Evolutionary conservation across 345 rosid genomes (phyloP), one percentile per base, ranked within the genome.

Genomic region (Arabis hirsuta): DNA sequence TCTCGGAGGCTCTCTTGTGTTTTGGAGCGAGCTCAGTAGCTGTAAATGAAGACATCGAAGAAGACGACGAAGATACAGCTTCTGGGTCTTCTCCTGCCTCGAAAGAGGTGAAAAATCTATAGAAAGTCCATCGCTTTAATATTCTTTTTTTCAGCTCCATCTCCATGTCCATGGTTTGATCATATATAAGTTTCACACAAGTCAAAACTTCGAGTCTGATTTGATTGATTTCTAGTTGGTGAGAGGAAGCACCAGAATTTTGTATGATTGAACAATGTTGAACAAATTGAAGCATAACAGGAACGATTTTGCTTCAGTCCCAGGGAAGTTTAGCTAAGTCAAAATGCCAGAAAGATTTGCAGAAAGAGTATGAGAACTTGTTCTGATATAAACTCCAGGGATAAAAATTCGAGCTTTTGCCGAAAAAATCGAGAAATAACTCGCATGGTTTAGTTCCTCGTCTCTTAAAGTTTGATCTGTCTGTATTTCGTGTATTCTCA

Each of bases 21-120:
- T 90, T 94, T 50, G 97, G 97, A 65, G 98, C 98, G 51, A 83
- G 82, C 73, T 94, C 96, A 11, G 77, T 82, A 5, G 74, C 81
- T 27, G 74, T 86, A 59, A 89, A 87, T 69, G 82, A 74, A 81
- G 87, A 80, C 59, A 81, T 77, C 9, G 29, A 42, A 20, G 46
- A 54, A 71, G 84, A 79, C 38, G 80, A 83, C 12, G 55, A 62
- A 38, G 54, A 46, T 62, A 54, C 2, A 39, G 16, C 60, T 69
- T 69, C 65, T 67, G 64, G 57, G 62, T 78, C 65, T 45, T 55
- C 26, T 67, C 71, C 72, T 48, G 78, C 52, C 76, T 79, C 95
- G 2, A 81, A 73, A 76, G 89, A 90, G 96, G 97, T 84, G 50
- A 20, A 7, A 20, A 46, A 34, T 61, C 26, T 48, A 20, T 46